Percentiles rank a stretch among this genome's conserved stretches.
phyloP scores from a whole-genome alignment of 2,329 filamentous ascomycete genomes.

The Talaromyces albobiverticillius region DNA sequence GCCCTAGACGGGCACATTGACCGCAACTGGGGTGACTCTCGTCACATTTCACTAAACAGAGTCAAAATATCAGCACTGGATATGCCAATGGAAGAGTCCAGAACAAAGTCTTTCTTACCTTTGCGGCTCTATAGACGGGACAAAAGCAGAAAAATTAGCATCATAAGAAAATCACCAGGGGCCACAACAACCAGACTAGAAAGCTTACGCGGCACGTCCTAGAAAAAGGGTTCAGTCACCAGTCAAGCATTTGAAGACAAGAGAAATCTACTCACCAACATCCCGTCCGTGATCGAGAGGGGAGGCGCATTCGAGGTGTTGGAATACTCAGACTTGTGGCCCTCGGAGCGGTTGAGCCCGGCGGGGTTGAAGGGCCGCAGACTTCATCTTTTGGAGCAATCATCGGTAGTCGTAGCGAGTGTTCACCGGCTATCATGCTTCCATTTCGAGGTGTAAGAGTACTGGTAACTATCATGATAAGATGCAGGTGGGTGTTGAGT shows the following conservation, averaged over 20 bases:
- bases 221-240: constrained; percentile 15
- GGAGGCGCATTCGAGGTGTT: constrained; percentile 46
- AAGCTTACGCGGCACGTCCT: constrained; percentile 44
- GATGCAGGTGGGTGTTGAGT: not conserved
- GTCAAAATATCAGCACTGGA: not conserved
- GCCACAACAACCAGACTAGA: not conserved
- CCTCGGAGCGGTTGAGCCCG: constrained; percentile 27
- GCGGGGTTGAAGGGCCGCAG: constrained; percentile 29
- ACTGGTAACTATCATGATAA: constrained; percentile 32
- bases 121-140: constrained; percentile 45
- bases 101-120: constrained; percentile 26
- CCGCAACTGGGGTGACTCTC: constrained; percentile 54
- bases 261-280: constrained; percentile 44
- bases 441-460: constrained; percentile 37
- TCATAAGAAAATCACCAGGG: not conserved
- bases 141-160: constrained; percentile 8
- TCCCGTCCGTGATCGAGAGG: constrained; percentile 53
- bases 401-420: constrained; percentile 37
- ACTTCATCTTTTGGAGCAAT: constrained; percentile 46
- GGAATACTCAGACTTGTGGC: constrained; percentile 30
- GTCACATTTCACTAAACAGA: constrained; percentile 52
- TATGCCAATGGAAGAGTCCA: not conserved
- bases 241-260: constrained; percentile 1
- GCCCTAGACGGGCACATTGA: constrained; percentile 56
- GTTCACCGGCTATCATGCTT: constrained; percentile 36